phyloP scores from a whole-genome alignment of 73 alveolate genomes.

The Stentor coeruleus region DNA sequence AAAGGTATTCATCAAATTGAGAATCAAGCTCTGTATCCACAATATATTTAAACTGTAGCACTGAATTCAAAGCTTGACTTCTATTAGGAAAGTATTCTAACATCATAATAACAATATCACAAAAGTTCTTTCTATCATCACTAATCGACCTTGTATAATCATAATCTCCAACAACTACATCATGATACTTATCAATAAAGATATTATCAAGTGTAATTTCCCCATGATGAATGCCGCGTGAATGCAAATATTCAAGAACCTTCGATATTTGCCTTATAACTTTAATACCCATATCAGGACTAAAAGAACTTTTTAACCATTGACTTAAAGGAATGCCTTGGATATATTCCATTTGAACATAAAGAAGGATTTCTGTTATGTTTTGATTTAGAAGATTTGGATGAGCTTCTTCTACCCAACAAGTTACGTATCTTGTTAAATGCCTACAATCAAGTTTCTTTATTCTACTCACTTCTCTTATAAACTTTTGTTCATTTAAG shows the following conservation, averaged over 20 bases:
- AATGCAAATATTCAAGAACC: background rate
- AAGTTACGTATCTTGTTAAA: background rate
- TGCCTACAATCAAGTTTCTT: background rate
- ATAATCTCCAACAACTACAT: background rate
- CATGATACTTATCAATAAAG: background rate
- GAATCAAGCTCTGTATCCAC: too few relatives aligned
- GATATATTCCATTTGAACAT: background rate
- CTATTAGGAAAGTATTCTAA: too few relatives aligned
- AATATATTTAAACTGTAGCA: too few relatives aligned
- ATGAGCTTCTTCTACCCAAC: constrained; percentile 1
- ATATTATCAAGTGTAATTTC: background rate
- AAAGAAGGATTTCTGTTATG: background rate
- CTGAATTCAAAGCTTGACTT: too few relatives aligned
- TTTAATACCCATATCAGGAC: background rate
- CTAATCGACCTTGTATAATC: background rate
- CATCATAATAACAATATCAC: background rate
- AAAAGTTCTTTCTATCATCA: background rate
- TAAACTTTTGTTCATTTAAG: background rate
- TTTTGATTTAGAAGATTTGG: background rate
- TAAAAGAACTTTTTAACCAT: background rate
- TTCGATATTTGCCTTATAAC: background rate
- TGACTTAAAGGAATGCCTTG: background rate
- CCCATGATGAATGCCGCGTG: constrained; percentile 3
- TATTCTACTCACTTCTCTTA: background rate
- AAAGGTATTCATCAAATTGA: too few relatives aligned